Evolutionary conservation across 1,139 yeast genomes (phyloP), one percentile per base, ranked within the genome.

Genomic region (Taphrina betulina): DNA sequence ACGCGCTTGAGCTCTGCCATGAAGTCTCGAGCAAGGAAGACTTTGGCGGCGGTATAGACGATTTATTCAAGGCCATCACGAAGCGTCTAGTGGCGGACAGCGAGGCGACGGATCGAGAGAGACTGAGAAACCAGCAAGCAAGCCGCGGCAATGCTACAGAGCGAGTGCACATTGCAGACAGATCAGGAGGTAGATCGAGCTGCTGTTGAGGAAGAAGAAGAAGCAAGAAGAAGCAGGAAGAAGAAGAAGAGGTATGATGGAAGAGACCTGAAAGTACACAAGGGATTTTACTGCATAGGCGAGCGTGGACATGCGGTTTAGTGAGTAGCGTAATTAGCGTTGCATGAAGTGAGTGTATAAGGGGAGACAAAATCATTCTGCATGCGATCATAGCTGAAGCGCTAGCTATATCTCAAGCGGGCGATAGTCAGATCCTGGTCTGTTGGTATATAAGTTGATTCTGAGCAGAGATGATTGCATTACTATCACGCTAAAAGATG

Each of bases 31-130:
- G 53, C 41, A 53, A 53, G 35, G 57, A 57, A 36, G 60, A 53
- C 46, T 58, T 52, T n/a, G 71, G 67, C 57, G 66, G 67, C 46
- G 73, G 62, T 38, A 34, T 35, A 20, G 50, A 42, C 5, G 56
- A 31, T 12, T 24, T 52, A n/a, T 52, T 52, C 29, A 17, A n/a
- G 42, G 14, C 38, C 22, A 43, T 52, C 16, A 42, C 40, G 7
- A 24, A 29, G 20, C 37, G 43, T 14, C 37, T 52, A 16, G 43
- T 52, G 4, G 35, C 29, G 37, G 41, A 37, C 22, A 37, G 48
- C 31, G 56, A 33, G 19, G 33, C 29, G 17, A 52, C 50, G 5
- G 56, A 52, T 19, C 31, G 48, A 2, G 56, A 43, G 22, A 23
- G 48, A n/a, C 31, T 28, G 20, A 28, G 45, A 19, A 31, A 35